Conservation (phyloP, 2,329 filamentous ascomycete genomes). For the Ophiostoma ulmi region DNA sequence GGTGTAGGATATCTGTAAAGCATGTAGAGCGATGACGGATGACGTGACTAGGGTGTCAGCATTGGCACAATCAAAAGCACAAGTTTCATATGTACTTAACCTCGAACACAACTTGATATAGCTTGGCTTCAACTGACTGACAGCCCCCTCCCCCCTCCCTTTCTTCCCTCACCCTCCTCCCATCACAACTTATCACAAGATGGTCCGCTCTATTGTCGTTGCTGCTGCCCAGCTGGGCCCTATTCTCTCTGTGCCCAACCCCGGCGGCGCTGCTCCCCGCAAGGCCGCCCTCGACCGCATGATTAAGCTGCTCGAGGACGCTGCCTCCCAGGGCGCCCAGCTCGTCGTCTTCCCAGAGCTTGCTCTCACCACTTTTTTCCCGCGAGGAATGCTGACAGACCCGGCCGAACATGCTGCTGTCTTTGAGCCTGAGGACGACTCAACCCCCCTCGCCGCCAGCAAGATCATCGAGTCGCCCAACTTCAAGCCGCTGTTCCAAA, state of each 20-base stretch:
- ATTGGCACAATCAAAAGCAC: too few species aligned
- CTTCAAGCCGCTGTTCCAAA: slow-evolving; percentile 45
- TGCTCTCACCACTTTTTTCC: slow-evolving; percentile 55
- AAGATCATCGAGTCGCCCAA: slow-evolving; percentile 39
- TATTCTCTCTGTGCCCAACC: slow-evolving; percentile 33
- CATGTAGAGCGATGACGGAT: neutral
- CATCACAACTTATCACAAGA: neutral
- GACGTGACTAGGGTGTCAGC: neutral
- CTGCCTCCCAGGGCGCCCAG: slow-evolving; percentile 41
- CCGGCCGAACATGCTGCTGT: slow-evolving; percentile 41
- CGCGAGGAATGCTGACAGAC: slow-evolving; percentile 45
- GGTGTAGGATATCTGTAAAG: neutral
- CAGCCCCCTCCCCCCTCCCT: neutral
- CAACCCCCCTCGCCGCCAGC: slow-evolving; percentile 26
- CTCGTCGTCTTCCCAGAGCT: slow-evolving; percentile 51
- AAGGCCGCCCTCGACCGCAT: slow-evolving; percentile 44
- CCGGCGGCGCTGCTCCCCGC: slow-evolving; percentile 36
- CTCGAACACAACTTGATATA: neutral
- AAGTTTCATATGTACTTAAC: neutral
- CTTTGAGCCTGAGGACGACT: slow-evolving; percentile 46
- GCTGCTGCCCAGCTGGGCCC: slow-evolving; percentile 52
- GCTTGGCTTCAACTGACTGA: neutral
- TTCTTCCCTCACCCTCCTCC: neutral
- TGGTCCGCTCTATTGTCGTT: slow-evolving; percentile 33
- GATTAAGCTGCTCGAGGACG: slow-evolving; percentile 44